These are phyloP conservation scores for Gyrodon lividus DNA, from an alignment of 768 basidiomycete species.

Conservation along the genomic window DNA sequence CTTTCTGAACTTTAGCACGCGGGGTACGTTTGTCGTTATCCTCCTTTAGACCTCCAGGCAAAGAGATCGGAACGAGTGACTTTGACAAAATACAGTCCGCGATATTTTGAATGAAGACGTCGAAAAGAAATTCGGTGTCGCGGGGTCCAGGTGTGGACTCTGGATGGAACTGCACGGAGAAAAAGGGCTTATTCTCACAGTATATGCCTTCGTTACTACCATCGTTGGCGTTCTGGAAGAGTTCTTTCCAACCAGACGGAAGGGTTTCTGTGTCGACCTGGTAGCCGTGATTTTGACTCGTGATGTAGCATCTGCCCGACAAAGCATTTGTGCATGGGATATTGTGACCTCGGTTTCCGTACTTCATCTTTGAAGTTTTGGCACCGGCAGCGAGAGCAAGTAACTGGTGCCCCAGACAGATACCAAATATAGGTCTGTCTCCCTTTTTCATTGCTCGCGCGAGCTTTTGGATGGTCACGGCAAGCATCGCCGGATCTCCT, in stretches of 20 bases:
- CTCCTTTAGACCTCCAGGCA: slow-evolving; percentile 79
- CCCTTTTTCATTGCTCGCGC: slow-evolving; percentile 64
- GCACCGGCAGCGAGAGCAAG: slow-evolving; percentile 94
- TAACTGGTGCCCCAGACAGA: slow-evolving; percentile 97
- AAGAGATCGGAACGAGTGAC: slow-evolving; percentile 53
- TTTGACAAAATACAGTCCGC: slow-evolving; percentile 65
- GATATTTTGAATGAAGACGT: slow-evolving; percentile 92
- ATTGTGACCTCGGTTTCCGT: slow-evolving; percentile 98
- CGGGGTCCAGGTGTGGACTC: slow-evolving; percentile 96
- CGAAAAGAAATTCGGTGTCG: slow-evolving; percentile 98
- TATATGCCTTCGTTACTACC: slow-evolving; percentile 97
- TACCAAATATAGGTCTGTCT: slow-evolving; percentile 92
- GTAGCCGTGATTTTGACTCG: slow-evolving; percentile 98
- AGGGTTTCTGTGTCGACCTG: slow-evolving; percentile 85
- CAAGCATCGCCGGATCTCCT: slow-evolving; percentile 88
- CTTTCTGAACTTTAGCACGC: slow-evolving; percentile 81
- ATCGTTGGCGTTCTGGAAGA: slow-evolving; percentile 97
- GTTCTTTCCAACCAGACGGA: slow-evolving; percentile 84
- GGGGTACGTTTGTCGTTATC: slow-evolving; percentile 77
- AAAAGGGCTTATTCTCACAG: slow-evolving; percentile 89
- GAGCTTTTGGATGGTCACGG: slow-evolving; percentile 67
- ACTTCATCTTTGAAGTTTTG: slow-evolving; percentile 97
- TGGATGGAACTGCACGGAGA: slow-evolving; percentile 99
- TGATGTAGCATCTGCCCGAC: slow-evolving; percentile 97
- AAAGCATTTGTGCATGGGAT: slow-evolving; percentile 95